Base-by-base conservation (phyloP, 305 asterid species). In the Fraxinus xanthoxyloides region DNA sequence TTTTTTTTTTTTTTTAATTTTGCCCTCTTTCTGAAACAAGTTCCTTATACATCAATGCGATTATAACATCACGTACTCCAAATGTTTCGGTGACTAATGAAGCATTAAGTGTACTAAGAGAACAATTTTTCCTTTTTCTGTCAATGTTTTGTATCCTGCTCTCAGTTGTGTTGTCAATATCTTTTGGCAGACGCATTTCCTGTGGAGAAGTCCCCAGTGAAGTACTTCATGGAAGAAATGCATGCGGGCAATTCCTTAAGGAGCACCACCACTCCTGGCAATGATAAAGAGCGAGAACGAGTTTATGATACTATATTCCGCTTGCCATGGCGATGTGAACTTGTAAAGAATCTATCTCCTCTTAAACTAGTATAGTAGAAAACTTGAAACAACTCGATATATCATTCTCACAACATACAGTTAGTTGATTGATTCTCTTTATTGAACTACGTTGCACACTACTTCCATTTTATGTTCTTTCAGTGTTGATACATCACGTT, bases 251-350 rank as follows among this genome's bases (percentile, higher is more conserved):
- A 95, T 89, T 93, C 98, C 82, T 89, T 97, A 85, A 89, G 92
- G 85, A 92, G 91, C 86, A 97, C 98, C 74, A 90, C 98, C 84
- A 88, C 92, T 82, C 85, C 84, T 75, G 94, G 95, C 76, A 92
- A 92, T 86, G 98, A 95, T 67, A 92, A 92, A 83, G 98, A 97
- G 67, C 93, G 99, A 36, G 96, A 95, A 85, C 93, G 98, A 84
- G 97, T 97, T 77, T 97, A 97, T 87, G 98, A 97, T 85, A 95
- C 98, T 78, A 93, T 97, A 85, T 95, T 97, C 85, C 97, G 90
- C 83, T 85, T 93, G 90, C 99, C 99, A 69, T 97, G 99, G 99
- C 92, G 99, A 83, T 92, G 98, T 86, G 99, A 97, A 90, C 94
- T 95, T 96, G 99, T 97, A 90, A 89, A 82, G 79, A 81, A 75